Conservation (phyloP, 2,329 filamentous ascomycete species). For the Cordyceps fumosorosea region DNA sequence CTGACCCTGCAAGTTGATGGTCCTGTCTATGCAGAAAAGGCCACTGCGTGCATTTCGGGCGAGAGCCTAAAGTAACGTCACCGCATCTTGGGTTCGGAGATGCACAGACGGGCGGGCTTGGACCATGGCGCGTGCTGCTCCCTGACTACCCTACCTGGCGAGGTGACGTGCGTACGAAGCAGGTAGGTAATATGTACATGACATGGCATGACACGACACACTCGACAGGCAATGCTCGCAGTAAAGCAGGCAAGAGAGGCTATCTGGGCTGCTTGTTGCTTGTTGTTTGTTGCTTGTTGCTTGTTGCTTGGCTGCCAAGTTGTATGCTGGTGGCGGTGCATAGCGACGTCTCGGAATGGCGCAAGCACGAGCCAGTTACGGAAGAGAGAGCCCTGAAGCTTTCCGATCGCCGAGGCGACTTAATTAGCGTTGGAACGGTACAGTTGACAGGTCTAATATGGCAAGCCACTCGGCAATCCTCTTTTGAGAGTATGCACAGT, state of each 20-base stretch:
- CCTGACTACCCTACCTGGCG: no score
- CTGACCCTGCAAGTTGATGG: neutral
- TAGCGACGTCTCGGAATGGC: neutral
- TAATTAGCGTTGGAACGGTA: neutral
- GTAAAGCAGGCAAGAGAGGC: neutral
- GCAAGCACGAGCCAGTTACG: neutral
- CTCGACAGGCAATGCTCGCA: neutral
- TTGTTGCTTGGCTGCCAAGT: no score
- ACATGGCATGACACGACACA: neutral
- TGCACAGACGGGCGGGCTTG: neutral
- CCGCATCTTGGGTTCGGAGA: neutral
- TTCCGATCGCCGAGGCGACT: constrained; percentile 9
- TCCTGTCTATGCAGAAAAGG: neutral
- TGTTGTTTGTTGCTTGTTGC: no score
- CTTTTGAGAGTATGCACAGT: neutral
- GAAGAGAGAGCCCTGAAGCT: neutral
- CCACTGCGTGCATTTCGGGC: no score
- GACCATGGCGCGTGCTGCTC: neutral
- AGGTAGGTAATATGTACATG: no score
- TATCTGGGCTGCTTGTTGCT: no score
- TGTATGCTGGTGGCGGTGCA: neutral
- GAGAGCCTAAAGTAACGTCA: neutral
- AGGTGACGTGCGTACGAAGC: no score
- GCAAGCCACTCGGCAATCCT: neutral
- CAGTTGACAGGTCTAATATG: neutral